Evolutionary conservation across 768 basidiomycete species (phyloP).

Genomic region (Chalciporus chontae): DNA sequence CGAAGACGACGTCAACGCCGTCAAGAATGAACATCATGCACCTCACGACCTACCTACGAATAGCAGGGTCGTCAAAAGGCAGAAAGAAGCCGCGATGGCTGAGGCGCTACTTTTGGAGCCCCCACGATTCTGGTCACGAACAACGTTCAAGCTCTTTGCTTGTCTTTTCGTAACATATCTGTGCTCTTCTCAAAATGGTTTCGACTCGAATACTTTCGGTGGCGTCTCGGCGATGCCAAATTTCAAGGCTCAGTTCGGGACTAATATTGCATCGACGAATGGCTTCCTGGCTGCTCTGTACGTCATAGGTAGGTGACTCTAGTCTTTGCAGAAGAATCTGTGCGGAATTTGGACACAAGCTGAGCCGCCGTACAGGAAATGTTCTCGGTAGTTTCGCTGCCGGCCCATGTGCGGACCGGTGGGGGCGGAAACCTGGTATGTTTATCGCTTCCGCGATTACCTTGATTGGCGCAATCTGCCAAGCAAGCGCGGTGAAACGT

Average conservation of each 20-base stretch:
- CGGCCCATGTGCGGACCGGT: constrained; percentile 18
- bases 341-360: too few relatives aligned
- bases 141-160: constrained; percentile 7
- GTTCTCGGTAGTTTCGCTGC: constrained; percentile 25
- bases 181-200: constrained; percentile 27
- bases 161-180: constrained; percentile 25
- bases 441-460: constrained; percentile 18
- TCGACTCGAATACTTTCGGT: constrained; percentile 28
- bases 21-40: background rate
- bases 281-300: constrained; percentile 28
- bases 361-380: constrained; percentile 12
- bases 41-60: background rate
- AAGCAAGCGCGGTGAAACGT: constrained; percentile 10
- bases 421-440: constrained; percentile 26
- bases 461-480: constrained; percentile 15
- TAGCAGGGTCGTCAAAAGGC: background rate
- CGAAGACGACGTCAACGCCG: background rate
- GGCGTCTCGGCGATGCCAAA: constrained; percentile 26
- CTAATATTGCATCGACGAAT: constrained; percentile 21
- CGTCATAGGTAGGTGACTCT: constrained; percentile 15
- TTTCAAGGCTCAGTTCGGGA: constrained; percentile 25
- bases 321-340: too few relatives aligned
- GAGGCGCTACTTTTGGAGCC: constrained; percentile 9
- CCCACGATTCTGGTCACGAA: constrained; percentile 7
- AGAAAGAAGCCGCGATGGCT: constrained; percentile 1